Percentiles rank a stretch among this genome's conserved stretches.
These are phyloP conservation scores for Hypoxylon crocopeplum DNA, from an alignment of 495 filamentous ascomycete genomes.

Conservation along the genomic window DNA sequence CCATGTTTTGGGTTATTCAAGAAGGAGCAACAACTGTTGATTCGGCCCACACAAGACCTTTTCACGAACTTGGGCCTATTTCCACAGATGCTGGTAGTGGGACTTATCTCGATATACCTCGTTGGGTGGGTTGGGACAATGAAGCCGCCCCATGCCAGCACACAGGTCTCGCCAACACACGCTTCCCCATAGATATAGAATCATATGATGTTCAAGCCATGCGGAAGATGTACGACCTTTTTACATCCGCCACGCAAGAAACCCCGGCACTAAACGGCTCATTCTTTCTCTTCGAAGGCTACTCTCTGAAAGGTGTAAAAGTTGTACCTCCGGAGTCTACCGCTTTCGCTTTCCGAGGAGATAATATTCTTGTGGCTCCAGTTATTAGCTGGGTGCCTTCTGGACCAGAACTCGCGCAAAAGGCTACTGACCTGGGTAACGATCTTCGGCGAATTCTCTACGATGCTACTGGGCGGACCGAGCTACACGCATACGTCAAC, in stretches of 20 bases:
- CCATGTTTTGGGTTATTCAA: conserved; percentile 55
- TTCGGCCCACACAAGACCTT: conserved; percentile 47
- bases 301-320: conserved; percentile 56
- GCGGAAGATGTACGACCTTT: conserved; percentile 50
- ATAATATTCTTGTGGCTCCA: conserved; percentile 55
- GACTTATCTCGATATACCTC: conserved; percentile 51
- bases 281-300: conserved; percentile 64
- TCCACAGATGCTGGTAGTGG: conserved; percentile 34
- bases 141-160: conserved; percentile 49
- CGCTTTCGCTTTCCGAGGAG: conserved; percentile 46
- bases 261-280: conserved; percentile 41
- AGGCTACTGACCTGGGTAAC: conserved; percentile 47
- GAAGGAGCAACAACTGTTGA: conserved; percentile 51
- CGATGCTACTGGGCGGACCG: conserved; percentile 42
- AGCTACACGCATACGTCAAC: conserved; percentile 63
- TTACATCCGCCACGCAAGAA: conserved; percentile 38
- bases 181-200: conserved; percentile 57
- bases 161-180: conserved; percentile 46
- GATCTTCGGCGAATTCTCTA: conserved; percentile 52
- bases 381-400: conserved; percentile 48
- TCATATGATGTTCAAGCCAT: conserved; percentile 50
- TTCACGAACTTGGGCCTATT: conserved; percentile 50
- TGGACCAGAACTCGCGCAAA: conserved; percentile 40
- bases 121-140: conserved; percentile 46
- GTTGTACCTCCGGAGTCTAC: conserved; percentile 40